Base-by-base conservation (phyloP, 129 eudicot species). In the Smallanthus sonchifolius region DNA sequence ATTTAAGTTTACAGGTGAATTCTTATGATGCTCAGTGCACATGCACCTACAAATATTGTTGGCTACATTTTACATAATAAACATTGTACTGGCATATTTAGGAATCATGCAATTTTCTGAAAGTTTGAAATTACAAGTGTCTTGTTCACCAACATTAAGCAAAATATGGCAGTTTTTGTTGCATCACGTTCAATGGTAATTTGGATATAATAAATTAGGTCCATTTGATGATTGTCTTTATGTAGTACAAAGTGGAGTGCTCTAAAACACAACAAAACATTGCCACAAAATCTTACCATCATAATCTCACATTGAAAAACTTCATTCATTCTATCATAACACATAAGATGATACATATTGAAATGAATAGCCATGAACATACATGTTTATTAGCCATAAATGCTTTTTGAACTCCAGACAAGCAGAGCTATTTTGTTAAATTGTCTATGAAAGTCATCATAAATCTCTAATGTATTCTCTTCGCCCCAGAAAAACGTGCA, bases 41-140 rank as follows among this genome's bases (percentile, higher is more conserved):
- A 35, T 48, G 49, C 7, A 20, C 34, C 19, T 64, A 42, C 30
- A 24, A 74, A 24, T 4, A 63, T 17, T 44, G 8, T 74, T 38
- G 28, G 34, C 48, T 17, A 48, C 52, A 47, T 24, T 24, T 35
- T 36, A 36, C 14, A 48, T 17, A 5, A 13, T 63, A 61, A 62
- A 63, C 49, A 62, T 24, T 11, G 40, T 13, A 35, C 51, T 36
- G 40, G 30, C 72, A 62, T n/a, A n/a, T 62, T 16, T 62, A 17
- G 49, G 49, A 45, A 63, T 63, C 70, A 34, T 61, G 78, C 61
- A 45, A 48, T 47, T 19, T 74, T 30, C 52, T 74, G 70, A 34
- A 45, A 42, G 32, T 44, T 32, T 74, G 61, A 6, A 61, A 32
- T 45, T 62, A 45, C 34, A 32, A 6, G 32, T 28, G n/a, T 43